Evolutionary conservation across 2,329 filamentous ascomycete species (phyloP), one percentile per base, ranked within the genome.

Genomic region (Chrysoporthe deuterocubensis): DNA sequence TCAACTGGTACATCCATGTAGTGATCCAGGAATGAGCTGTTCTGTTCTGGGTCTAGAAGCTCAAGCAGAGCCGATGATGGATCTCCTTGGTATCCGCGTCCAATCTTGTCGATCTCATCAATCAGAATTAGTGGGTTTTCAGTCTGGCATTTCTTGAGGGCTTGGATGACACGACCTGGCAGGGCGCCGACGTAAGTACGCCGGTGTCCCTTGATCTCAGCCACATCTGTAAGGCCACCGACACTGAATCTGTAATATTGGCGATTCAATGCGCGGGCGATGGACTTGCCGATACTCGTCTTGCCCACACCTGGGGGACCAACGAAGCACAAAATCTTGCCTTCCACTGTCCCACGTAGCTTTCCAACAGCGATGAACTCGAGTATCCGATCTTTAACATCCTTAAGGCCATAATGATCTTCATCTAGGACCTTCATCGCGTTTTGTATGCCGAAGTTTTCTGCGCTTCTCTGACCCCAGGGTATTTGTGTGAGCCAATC

Each of bases 241-340:
- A 99, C 96, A 76, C 94, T 97, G 85, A 99, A 99, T 73, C 96
- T 89, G 83, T 99, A 99, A 83, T 99, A 99, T 76, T 99, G 91
- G 68, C 96, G 87, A 81, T 97, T 97, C 67, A 99, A 83, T 40
- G 96, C 96, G 66, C 95, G 89, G 18, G 96, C 96, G 74, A 99
- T 97, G 0, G 94, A 98, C 79, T 99, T 99, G 77, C 96, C 96
- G 73, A 99, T 99, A 79, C 94, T 97, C 2, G 96, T 99, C 84
- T 99, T 99, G 74, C 96, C 96, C 37, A 99, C 96, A 83, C 96
- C 96, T 21, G 96, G 96, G 64, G 96, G 96, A 0, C 96, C 96
- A 66, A 99, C 96, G 76, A 99, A 95, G 81, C 96, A 99, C 50
- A 99, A 83, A 65, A 99, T 99, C 82, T 99, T 99, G 77, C 96